These are phyloP conservation scores for Mycena rebaudengoi DNA, from an alignment of 768 basidiomycete species.

Conservation along the genomic window DNA sequence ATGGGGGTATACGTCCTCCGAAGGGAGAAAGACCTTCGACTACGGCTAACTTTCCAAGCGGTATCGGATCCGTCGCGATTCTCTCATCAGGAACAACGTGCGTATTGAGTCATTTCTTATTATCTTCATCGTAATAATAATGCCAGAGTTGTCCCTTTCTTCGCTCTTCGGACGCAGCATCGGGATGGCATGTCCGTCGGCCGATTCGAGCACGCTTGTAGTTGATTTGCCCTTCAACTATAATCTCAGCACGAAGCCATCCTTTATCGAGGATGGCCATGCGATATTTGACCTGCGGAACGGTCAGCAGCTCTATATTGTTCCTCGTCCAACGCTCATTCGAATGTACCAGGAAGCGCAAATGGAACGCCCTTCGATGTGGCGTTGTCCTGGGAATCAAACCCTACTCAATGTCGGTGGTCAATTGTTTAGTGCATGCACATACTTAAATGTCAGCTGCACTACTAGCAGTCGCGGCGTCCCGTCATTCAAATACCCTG, in stretches of 20 bases:
- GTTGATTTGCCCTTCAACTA: slow-evolving; percentile 58
- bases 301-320: too few relatives aligned
- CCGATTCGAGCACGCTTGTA: slow-evolving; percentile 61
- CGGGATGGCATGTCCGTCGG: slow-evolving; percentile 71
- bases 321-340: too few relatives aligned
- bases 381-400: background rate
- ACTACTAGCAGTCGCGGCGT: background rate
- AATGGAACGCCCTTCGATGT: background rate
- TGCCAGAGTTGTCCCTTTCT: slow-evolving; percentile 73
- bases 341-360: background rate
- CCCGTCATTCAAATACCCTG: slow-evolving; percentile 39
- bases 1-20: slow-evolving; percentile 81
- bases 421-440: too few relatives aligned
- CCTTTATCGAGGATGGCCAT: slow-evolving; percentile 34
- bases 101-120: too few relatives aligned
- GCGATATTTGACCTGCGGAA: background rate
- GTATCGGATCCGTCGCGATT: slow-evolving; percentile 82
- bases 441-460: too few relatives aligned
- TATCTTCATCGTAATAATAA: background rate
- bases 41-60: slow-evolving; percentile 73
- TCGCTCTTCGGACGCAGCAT: slow-evolving; percentile 74
- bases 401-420: too few relatives aligned
- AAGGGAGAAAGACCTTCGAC: slow-evolving; percentile 60
- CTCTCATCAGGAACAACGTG: slow-evolving; percentile 43
- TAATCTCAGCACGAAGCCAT: slow-evolving; percentile 61